Evolutionary conservation across 805 yeast genomes (phyloP).

Genomic region (Candida silvicultrix): DNA sequence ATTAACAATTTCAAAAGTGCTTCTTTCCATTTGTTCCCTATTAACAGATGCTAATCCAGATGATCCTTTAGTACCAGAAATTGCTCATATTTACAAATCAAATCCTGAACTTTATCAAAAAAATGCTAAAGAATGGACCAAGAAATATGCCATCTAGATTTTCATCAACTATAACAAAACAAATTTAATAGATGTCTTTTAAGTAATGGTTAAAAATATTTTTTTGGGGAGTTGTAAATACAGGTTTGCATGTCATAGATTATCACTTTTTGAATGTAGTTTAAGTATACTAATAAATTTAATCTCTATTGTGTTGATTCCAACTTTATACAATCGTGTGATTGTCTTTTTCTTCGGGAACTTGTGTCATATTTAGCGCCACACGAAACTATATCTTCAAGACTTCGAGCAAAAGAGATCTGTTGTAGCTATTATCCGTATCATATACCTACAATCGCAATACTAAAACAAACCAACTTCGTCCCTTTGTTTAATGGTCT

Average conservation of each 20-base stretch:
- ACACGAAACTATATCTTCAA: too few species aligned
- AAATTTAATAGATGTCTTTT: neutral
- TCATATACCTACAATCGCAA: too few species aligned
- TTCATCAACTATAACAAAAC: neutral
- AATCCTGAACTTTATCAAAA: conserved; percentile 93
- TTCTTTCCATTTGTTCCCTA: conserved; percentile 89
- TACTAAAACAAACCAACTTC: too few species aligned
- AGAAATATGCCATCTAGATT: conserved; percentile 84
- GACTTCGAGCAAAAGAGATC: too few species aligned
- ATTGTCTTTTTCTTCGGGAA: neutral
- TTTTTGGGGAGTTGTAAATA: conserved; percentile 10
- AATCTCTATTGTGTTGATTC: too few species aligned
- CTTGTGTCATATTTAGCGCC: too few species aligned
- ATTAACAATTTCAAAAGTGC: conserved; percentile 89
- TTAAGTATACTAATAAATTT: too few species aligned
- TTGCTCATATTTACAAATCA: conserved; percentile 92
- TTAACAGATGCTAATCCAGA: conserved; percentile 98
- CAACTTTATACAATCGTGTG: too few species aligned
- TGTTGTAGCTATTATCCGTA: too few species aligned
- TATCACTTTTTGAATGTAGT: neutral
- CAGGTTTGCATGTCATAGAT: conserved; percentile 8
- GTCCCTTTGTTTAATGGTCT: neutral
- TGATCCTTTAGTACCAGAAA: conserved; percentile 98
- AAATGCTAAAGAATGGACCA: conserved; percentile 97
- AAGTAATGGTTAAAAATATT: neutral